These are phyloP conservation scores for Alternaria conjuncta DNA, from an alignment of 2,329 filamentous ascomycete species.

Conservation along the genomic window DNA sequence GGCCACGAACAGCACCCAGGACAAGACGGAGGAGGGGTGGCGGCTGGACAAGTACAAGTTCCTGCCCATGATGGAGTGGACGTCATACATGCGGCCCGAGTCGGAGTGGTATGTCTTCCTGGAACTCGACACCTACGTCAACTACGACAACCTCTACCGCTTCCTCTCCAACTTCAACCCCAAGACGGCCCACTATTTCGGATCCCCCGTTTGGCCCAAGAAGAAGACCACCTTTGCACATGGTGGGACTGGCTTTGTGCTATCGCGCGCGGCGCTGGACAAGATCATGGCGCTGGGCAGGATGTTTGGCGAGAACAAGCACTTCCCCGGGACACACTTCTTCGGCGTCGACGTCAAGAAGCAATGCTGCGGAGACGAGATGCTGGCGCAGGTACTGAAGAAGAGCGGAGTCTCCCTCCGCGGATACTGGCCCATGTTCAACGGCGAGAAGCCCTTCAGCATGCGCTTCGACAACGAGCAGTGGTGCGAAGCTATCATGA, in stretches of 20 bases:
- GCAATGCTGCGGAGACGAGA: conserved; percentile 49
- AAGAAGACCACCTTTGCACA: conserved; percentile 51
- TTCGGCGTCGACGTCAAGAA: conserved; percentile 45
- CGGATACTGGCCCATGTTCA: conserved; percentile 55
- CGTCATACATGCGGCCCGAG: conserved; percentile 45
- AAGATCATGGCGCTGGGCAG: conserved; percentile 46
- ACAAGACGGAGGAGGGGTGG: conserved; percentile 60
- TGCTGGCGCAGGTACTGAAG: conserved; percentile 47
- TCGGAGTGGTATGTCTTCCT: conserved; percentile 47
- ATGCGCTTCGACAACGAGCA: conserved; percentile 48
- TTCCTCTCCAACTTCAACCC: conserved; percentile 49
- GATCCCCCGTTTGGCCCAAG: conserved; percentile 46
- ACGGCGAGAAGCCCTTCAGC: conserved; percentile 50
- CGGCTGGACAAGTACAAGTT: conserved; percentile 66
- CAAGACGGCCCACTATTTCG: conserved; percentile 48
- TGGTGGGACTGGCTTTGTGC: conserved; percentile 52
- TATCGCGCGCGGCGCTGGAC: conserved; percentile 59
- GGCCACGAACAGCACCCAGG: conserved; percentile 41
- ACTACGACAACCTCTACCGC: conserved; percentile 50
- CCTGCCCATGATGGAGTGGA: conserved; percentile 61
- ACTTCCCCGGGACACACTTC: conserved; percentile 40
- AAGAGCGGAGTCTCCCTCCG: conserved; percentile 44
- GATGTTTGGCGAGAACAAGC: conserved; percentile 44
- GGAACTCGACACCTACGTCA: conserved; percentile 48
- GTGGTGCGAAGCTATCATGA: conserved; percentile 54